Evolutionary conservation across 805 yeast genomes (phyloP).

Genomic region (Lachancea dasiensis): DNA sequence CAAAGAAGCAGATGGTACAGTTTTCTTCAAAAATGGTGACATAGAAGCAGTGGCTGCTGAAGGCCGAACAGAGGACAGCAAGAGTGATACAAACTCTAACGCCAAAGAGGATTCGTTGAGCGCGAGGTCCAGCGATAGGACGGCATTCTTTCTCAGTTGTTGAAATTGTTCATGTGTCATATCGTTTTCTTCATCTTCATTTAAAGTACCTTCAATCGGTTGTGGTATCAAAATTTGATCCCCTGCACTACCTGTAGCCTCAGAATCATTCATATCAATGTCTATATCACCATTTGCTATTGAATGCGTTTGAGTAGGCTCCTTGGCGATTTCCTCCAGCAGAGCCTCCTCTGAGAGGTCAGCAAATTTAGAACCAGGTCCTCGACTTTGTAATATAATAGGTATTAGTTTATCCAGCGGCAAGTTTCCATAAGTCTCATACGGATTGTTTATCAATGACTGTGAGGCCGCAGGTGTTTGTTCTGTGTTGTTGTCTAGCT

Average conservation of each 20-base stretch:
- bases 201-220: conserved; percentile 1
- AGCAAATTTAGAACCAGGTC: conserved; percentile 41
- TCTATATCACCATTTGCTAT: conserved; percentile 14
- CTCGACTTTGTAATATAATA: conserved; percentile 48
- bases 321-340: conserved; percentile 36
- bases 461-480: conserved; percentile 1
- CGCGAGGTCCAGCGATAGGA: conserved; percentile 55
- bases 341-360: conserved; percentile 51
- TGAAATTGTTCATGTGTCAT: conserved; percentile 37
- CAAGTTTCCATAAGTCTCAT: conserved; percentile 32
- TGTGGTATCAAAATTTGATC: conserved; percentile 1
- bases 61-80: conserved; percentile 76
- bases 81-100: conserved; percentile 77
- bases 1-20: conserved; percentile 70
- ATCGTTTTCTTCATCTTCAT: neutral
- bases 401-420: conserved; percentile 53
- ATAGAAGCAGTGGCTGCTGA: conserved; percentile 82
- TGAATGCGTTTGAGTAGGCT: neutral
- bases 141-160: conserved; percentile 46
- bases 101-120: conserved; percentile 85
- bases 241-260: neutral
- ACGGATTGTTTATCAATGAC: conserved; percentile 27
- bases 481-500: conserved; percentile 8
- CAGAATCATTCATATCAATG: conserved; percentile 12
- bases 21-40: conserved; percentile 74